Evolutionary conservation across 148 eudicot genomes (phyloP).

Genomic region (Talinum fruticosum): DNA sequence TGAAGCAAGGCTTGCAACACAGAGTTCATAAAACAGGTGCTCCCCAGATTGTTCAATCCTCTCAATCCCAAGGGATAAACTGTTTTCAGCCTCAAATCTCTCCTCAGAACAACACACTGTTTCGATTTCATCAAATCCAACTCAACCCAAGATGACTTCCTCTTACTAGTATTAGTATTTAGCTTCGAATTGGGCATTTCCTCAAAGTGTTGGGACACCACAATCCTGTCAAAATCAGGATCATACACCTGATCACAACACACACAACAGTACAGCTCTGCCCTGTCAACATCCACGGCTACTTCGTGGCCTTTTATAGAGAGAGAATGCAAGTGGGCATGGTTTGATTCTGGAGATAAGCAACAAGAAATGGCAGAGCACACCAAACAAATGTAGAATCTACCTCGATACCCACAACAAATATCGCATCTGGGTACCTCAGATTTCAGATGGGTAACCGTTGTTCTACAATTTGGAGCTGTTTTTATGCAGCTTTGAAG

Average conservation of each 20-base stretch:
- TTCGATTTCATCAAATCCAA: constrained; percentile 31
- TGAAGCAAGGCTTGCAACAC: constrained; percentile 69
- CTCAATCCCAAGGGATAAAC: constrained; percentile 55
- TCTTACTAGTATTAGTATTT: background rate
- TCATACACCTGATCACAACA: constrained; percentile 73
- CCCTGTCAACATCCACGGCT: constrained; percentile 52
- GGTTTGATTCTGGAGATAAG: constrained; percentile 38
- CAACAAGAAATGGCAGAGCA: constrained; percentile 54
- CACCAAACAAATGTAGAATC: constrained; percentile 56
- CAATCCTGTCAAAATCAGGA: constrained; percentile 58
- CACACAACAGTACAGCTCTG: constrained; percentile 48
- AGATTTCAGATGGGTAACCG: constrained; percentile 16
- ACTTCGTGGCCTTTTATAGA: constrained; percentile 47
- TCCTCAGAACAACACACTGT: constrained; percentile 21
- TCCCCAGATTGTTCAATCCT: constrained; percentile 66
- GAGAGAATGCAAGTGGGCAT: constrained; percentile 45
- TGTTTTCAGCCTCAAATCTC: constrained; percentile 38
- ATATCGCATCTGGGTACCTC: constrained; percentile 46
- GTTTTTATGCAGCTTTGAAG: constrained; percentile 38
- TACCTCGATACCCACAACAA: constrained; percentile 45
- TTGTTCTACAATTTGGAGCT: constrained; percentile 30
- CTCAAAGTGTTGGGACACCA: constrained; percentile 34
- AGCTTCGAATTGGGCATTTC: constrained; percentile 8
- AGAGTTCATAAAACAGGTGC: constrained; percentile 73
- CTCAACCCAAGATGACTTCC: constrained; percentile 20